Conservation (phyloP, 768 basidiomycete species). For the Xerocomellus chrysenteron region DNA sequence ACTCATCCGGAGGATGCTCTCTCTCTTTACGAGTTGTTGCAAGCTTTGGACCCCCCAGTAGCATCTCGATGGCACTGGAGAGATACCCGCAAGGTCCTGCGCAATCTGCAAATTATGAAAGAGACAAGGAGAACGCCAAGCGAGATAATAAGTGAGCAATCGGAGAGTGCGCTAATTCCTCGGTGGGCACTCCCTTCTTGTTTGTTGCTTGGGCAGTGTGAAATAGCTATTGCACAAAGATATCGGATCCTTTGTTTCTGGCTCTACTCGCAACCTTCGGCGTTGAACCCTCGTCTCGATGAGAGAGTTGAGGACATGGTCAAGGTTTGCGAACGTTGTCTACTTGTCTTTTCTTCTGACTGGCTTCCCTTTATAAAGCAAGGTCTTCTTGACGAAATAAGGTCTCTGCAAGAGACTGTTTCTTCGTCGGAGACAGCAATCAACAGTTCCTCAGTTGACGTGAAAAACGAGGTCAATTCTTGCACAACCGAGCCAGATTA, state of each 20-base stretch:
- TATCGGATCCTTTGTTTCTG: slow-evolving; percentile 88
- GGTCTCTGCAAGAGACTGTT: slow-evolving; percentile 41
- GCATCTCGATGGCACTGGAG: slow-evolving; percentile 94
- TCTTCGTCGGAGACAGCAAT: neutral
- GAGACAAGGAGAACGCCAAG: slow-evolving; percentile 65
- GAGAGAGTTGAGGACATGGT: slow-evolving; percentile 88
- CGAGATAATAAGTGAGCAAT: slow-evolving; percentile 66
- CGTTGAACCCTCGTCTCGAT: slow-evolving; percentile 69
- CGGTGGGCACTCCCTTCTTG: slow-evolving; percentile 41
- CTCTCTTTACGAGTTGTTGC: slow-evolving; percentile 64
- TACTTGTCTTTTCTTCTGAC: neutral
- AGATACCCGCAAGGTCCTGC: slow-evolving; percentile 86
- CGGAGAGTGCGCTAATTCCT: slow-evolving; percentile 42
- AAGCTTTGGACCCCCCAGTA: slow-evolving; percentile 65
- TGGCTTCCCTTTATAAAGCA: slow-evolving; percentile 41
- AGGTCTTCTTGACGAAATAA: slow-evolving; percentile 81
- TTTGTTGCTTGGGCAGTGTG: neutral
- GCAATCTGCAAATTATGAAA: slow-evolving; percentile 76
- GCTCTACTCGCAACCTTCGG: slow-evolving; percentile 73
- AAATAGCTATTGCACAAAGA: slow-evolving; percentile 38
- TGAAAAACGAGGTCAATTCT: neutral
- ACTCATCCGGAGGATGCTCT: slow-evolving; percentile 56
- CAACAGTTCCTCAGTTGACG: neutral
- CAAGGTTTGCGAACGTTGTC: slow-evolving; percentile 44
- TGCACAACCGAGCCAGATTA: slow-evolving; percentile 43